phyloP scores from a whole-genome alignment of 1,284 basidiomycete genomes.

The Meira nashicola region DNA sequence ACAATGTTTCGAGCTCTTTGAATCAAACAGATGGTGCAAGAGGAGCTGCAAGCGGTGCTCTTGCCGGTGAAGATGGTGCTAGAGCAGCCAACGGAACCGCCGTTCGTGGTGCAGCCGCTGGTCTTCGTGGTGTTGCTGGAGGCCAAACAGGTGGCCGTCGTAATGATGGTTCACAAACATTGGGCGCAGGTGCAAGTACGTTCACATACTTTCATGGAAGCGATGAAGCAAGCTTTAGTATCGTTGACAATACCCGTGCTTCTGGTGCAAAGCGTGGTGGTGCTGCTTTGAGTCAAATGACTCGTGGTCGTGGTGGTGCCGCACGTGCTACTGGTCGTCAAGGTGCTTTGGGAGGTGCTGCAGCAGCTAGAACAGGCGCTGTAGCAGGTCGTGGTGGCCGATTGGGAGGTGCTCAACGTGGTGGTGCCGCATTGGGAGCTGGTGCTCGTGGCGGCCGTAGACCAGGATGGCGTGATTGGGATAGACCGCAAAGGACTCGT shows the following conservation, averaged over 20 bases:
- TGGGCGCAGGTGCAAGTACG: conserved; percentile 61
- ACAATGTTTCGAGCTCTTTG: conserved; percentile 52
- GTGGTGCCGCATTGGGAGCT: not conserved
- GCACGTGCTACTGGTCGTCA: conserved; percentile 32
- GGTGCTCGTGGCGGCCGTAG: conserved; percentile 55
- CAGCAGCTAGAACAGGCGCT: conserved; percentile 56
- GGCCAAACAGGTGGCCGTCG: conserved; percentile 12
- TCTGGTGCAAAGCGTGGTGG: conserved; percentile 19
- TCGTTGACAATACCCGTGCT: conserved; percentile 75
- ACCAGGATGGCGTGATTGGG: conserved; percentile 88
- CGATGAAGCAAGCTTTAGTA: conserved; percentile 93
- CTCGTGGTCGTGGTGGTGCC: conserved; percentile 46
- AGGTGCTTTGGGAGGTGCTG: conserved; percentile 55
- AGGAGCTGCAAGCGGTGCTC: conserved; percentile 55
- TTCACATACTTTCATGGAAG: conserved; percentile 98
- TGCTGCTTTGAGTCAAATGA: conserved; percentile 55
- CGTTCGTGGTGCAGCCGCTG: conserved; percentile 9
- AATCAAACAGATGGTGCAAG: conserved; percentile 58
- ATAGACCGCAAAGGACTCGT: conserved; percentile 80
- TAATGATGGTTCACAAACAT: conserved; percentile 36
- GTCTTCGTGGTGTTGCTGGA: conserved; percentile 1
- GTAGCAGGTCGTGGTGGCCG: conserved; percentile 6
- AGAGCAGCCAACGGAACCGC: conserved; percentile 23
- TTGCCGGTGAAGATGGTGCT: conserved; percentile 58
- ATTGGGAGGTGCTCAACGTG: not conserved